Base-by-base conservation (phyloP, 1,139 yeast genomes). In the Yamadazyma sp. region DNA sequence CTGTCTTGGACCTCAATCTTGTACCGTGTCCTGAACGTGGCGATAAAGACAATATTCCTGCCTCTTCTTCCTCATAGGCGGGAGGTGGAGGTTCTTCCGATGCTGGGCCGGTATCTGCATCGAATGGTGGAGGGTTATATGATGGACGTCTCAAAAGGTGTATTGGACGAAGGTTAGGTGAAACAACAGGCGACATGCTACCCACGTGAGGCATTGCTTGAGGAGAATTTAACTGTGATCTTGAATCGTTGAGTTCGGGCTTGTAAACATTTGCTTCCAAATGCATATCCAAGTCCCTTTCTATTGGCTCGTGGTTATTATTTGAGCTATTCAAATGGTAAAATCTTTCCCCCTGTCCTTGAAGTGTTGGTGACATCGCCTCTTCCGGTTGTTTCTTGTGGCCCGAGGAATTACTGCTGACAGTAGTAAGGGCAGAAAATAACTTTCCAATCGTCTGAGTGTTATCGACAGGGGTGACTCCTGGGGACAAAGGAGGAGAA, bases 201-300 rank as follows among this genome's bases (percentile, higher is more conserved):
- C 54, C 68, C 1, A 70, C 66, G 43, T 73, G 66, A 2, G 84
- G 83, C 18, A 68, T 46, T 1, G 85, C 83, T 46, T 78, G 85
- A 2, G 82, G 82, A 0, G 87, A 76, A 34, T 73, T 64, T 32
- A 82, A 58, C 10, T 53, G 56, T 6, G 59, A 46, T 4, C 56
- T 53, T 2, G 54, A 41, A 14, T 54, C 59, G 21, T 51, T 51
- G 33, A 67, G 75, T 7, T 53, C 70, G 0, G 92, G 92, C 48
- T 75, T 72, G 53, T 80, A 84, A 13, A 84, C 53, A 50, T 85
- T 84, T 1, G 89, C 70, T 17, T 72, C 75, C 20, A 79, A 52
- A 52, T 77, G 80, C 59, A 75, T 68, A 37, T 67, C 63, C 2
- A 53, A 51, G 33, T 68, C 74, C 35, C 69, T 47, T 45, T 69